Base-by-base conservation (phyloP, 148 eudicot species). In the Persicaria tinctoria region DNA sequence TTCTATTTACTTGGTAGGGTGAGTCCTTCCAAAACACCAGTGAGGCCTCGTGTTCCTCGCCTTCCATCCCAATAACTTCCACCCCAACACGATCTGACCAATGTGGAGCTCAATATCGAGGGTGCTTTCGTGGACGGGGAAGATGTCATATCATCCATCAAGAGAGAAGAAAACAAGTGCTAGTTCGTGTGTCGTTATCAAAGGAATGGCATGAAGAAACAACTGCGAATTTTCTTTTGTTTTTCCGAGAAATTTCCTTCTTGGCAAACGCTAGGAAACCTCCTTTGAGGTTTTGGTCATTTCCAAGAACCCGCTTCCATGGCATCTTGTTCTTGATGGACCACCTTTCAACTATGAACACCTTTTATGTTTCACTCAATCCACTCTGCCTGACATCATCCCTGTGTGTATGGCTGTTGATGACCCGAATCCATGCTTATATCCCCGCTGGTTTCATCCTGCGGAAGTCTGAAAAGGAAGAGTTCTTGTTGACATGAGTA, bases 21-120 rank as follows among this genome's bases (percentile, higher is more conserved):
- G 73, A 70, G 73, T 48, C 73, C 73, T 70, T 70, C 73, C 8
- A 70, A 70, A 53, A 70, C 73, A 8, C 73, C 73, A 17, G 73
- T 70, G 51, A 70, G 73, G 73, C 73, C 54, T 3, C 51, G 73
- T 17, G 14, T 70, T 70, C 51, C 73, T 8, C 73, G 54, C 13
- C 73, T 53, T 0, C 38, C 54, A 70, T 46, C 47, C 27, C 73
- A 70, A 53, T 49, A 70, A 50, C 46, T 14, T 46, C 20, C 3
- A 2, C 18, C 51, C 73, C 51, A 70, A 70, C 32, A 44, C 32
- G 13, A 41, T 66, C 46, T 66, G 46, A 38, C 41, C 46, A 64
- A 13, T 41, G 69, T 12, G 69, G 46, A 64, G 12, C 41, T 51
- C 16, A 11, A 51, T 14, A 66, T 4, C 41, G n/a, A 13, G 8